Evolutionary conservation across 2,329 filamentous ascomycete species (phyloP).

Genomic region (Epichloe sylvatica): DNA sequence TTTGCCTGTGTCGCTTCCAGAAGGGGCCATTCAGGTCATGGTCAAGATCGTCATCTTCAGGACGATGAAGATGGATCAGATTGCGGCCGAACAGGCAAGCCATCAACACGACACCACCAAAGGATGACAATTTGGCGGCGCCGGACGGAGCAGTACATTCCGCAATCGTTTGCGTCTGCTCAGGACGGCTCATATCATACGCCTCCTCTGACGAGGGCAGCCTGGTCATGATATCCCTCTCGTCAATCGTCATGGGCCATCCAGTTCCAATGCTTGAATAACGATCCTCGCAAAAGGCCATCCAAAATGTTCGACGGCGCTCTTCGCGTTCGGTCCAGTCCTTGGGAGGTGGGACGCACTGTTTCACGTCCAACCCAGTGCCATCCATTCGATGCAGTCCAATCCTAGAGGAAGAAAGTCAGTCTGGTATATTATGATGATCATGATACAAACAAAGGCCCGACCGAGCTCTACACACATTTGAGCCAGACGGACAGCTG

Average conservation of each 20-base stretch:
- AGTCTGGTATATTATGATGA: neutral
- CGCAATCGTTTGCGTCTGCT: slow-evolving; percentile 54
- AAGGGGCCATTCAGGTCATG: slow-evolving; percentile 84
- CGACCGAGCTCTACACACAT: slow-evolving; percentile 43
- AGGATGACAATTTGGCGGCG: slow-evolving; percentile 59
- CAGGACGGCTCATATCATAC: slow-evolving; percentile 65
- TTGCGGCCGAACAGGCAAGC: slow-evolving; percentile 87
- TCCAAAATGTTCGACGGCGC: slow-evolving; percentile 84
- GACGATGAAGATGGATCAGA: slow-evolving; percentile 78
- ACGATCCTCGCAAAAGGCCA: slow-evolving; percentile 78
- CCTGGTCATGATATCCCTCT: slow-evolving; percentile 78
- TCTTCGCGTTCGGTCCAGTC: slow-evolving; percentile 95
- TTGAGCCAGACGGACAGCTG: slow-evolving; percentile 64
- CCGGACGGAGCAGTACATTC: slow-evolving; percentile 59
- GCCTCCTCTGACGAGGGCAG: slow-evolving; percentile 74
- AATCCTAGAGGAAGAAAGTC: slow-evolving; percentile 49
- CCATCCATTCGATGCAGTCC: slow-evolving; percentile 81
- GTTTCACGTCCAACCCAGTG: slow-evolving; percentile 73
- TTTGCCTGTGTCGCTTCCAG: slow-evolving; percentile 80
- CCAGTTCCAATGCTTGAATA: slow-evolving; percentile 94
- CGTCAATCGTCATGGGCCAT: slow-evolving; percentile 91
- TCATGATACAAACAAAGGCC: neutral
- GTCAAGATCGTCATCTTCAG: slow-evolving; percentile 66
- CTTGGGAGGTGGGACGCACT: slow-evolving; percentile 69
- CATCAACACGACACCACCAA: slow-evolving; percentile 69